Percentiles rank a stretch among this genome's conserved stretches.
Conservation (phyloP, 1,139 yeast species). For the Hemisphaericaspora subhashii region DNA sequence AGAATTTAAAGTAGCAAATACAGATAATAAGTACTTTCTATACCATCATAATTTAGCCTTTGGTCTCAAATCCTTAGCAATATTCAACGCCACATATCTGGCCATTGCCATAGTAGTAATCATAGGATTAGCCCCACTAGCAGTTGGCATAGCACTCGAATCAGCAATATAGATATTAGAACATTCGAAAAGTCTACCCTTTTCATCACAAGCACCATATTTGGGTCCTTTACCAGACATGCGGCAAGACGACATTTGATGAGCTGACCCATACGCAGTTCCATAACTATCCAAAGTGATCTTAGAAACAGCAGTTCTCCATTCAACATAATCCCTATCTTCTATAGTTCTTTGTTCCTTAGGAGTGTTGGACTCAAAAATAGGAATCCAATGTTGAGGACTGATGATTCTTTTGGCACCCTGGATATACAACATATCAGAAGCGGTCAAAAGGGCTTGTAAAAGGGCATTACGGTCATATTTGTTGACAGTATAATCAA, state of each 20-base stretch:
- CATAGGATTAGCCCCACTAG: conserved; percentile 63
- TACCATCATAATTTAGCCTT: conserved; percentile 27
- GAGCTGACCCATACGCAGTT: conserved; percentile 52
- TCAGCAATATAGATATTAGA: conserved; percentile 56
- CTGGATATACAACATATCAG: conserved; percentile 51
- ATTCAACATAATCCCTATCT: conserved; percentile 48
- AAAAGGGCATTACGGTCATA: conserved; percentile 46
- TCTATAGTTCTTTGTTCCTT: conserved; percentile 38
- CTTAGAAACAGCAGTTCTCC: conserved; percentile 37
- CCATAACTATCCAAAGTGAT: conserved; percentile 31
- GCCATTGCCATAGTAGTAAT: conserved; percentile 43
- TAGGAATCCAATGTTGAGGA: conserved; percentile 39
- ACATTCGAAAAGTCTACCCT: conserved; percentile 55
- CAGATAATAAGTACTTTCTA: neutral
- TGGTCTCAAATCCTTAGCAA: conserved; percentile 36
- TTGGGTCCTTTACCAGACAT: conserved; percentile 51
- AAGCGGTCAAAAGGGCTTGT: conserved; percentile 40
- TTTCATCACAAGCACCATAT: conserved; percentile 49
- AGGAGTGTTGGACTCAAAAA: conserved; percentile 42
- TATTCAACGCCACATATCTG: conserved; percentile 35
- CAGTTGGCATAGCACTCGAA: conserved; percentile 57
- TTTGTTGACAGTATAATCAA: conserved; percentile 44
- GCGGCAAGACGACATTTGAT: conserved; percentile 61
- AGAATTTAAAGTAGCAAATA: no score
- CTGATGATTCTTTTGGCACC: conserved; percentile 51